These are phyloP conservation scores for Fusarium zealandicum DNA, from an alignment of 2,329 filamentous ascomycete genomes.

Conservation along the genomic window DNA sequence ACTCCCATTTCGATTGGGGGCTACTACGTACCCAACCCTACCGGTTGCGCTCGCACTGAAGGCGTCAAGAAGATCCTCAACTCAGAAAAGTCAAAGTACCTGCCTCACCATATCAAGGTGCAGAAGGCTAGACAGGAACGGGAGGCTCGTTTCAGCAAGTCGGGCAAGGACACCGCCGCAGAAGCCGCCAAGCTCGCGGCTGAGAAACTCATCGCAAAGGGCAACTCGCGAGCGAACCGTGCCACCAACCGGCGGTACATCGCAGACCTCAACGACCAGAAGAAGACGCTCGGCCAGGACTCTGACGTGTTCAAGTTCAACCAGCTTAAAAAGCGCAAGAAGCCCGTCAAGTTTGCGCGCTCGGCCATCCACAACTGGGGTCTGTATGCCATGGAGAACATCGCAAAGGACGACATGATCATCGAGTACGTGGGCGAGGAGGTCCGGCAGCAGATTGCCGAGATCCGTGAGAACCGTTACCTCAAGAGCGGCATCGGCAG, in stretches of 20 bases:
- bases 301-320: constrained; percentile 97
- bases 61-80: constrained; percentile 95
- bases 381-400: constrained; percentile 96
- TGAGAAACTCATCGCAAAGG: constrained; percentile 83
- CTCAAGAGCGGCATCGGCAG: constrained; percentile 96
- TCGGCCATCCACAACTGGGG: constrained; percentile 99
- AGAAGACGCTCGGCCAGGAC: constrained; percentile 82
- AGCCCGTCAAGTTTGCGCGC: constrained; percentile 95
- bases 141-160: constrained; percentile 75
- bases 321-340: constrained; percentile 99
- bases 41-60: constrained; percentile 89
- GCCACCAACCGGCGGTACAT: constrained; percentile 95
- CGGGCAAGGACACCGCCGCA: constrained; percentile 71
- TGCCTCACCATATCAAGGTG: constrained; percentile 96
- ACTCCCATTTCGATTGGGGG: constrained; percentile 60
- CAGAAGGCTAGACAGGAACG: constrained; percentile 90
- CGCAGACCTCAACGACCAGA: constrained; percentile 94
- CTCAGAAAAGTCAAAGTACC: constrained; percentile 96
- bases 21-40: constrained; percentile 84
- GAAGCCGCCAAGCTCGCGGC: constrained; percentile 77
- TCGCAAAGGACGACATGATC: constrained; percentile 98
- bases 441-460: constrained; percentile 95
- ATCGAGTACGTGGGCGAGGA: constrained; percentile 99
- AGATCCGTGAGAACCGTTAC: constrained; percentile 90
- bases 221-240: constrained; percentile 90